Base-by-base conservation (phyloP, 352 stramenopile genomes). In the Globisporangium carolinianum region DNA sequence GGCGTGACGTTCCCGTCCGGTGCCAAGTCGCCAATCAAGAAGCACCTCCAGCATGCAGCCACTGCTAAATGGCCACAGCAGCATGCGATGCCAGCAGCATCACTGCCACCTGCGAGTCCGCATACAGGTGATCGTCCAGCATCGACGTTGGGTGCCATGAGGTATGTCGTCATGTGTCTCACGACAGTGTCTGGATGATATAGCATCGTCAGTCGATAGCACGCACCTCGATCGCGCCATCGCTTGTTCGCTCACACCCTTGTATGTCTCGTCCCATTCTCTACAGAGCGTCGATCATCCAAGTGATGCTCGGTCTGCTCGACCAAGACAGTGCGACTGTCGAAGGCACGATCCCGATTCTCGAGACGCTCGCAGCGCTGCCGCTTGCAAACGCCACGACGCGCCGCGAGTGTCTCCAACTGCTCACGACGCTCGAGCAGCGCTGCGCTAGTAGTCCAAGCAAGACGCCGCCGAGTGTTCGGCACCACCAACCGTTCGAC, bases 21-120 rank as follows among this genome's bases (percentile, higher is more conserved):
- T 38, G 50, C 49, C 0, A 78, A 72, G 53, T 86, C 79, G 4
- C 76, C 79, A 12, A 72, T 81, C 62, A 87, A 89, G 62, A 87
- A 86, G 53, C 72, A 82, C 36, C 54, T 79, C 3, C 55, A 70
- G 52, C 57, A 76, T 47, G 68, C 63, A 36, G 59, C 51, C 14
- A 52, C 18, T 11, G 38, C 39, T n/a, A 38, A 52, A 14, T 55
- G 51, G 57, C 32, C 36, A 14, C 42, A 42, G 42, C 47, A 46
- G 45, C 6, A n/a, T 10, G 5, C 51, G 12, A 36, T n/a, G 11
- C 15, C 51, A n/a, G 39, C 7, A 37, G 24, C 24, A 32, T 32
- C 24, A 32, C 24, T 32, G 24, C 24, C 24, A 32, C 24, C 24
- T 32, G 24, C 24, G 24, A 32, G 24, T 3, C 24, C 24, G 15